Base-by-base conservation (phyloP, 2,329 filamentous ascomycete genomes). In the Fusarium equiseti region DNA sequence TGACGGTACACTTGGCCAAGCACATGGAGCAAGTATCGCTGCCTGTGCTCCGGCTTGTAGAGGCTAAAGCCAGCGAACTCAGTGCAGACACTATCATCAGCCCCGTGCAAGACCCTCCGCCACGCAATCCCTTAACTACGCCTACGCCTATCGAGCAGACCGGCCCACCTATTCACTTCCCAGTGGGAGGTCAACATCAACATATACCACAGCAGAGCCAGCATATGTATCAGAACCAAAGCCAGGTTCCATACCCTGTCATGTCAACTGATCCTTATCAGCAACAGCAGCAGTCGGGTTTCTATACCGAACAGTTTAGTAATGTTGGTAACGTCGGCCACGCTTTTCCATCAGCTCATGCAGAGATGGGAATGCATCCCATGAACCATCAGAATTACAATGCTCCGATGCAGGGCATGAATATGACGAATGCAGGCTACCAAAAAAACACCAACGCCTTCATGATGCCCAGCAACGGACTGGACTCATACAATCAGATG, bases 1-100 rank as follows among this genome's bases (percentile, higher is more conserved):
- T 97, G 65, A 97, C 93, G 1, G 93, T 96, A n/a, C 95, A 97
- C 80, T 82, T 97, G 77, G 94, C 94, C 52, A 95, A 95, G 79
- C 95, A 98, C 79, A 96, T 98, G 94, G 94, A 97, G 79, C 90
- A 94, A 71, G 92, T 97, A 76, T 93, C 92, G 75, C 87, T 97
- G 76, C 94, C 95, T 0, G 88, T 97, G 32, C 83, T 97, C 59
- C 82, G 83, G 18, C 83, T 91, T 5, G 88, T 90, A 6, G 84
- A 84, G 8, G 77, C 75, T 40, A 80, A 74, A 56, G 79, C 81
- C 42, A 84, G 81, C 66, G 82, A 85, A 50, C 80, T 91, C 20
- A 83, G 86, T 26, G 84, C 85, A 10, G 88, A 92, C 72, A 91
- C 89, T 24, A 84, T 91, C 69, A 90, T 92, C 78, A 92, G 89